Conservation (phyloP, 73 alveolate genomes). For the Paramecium primaurelia region DNA sequence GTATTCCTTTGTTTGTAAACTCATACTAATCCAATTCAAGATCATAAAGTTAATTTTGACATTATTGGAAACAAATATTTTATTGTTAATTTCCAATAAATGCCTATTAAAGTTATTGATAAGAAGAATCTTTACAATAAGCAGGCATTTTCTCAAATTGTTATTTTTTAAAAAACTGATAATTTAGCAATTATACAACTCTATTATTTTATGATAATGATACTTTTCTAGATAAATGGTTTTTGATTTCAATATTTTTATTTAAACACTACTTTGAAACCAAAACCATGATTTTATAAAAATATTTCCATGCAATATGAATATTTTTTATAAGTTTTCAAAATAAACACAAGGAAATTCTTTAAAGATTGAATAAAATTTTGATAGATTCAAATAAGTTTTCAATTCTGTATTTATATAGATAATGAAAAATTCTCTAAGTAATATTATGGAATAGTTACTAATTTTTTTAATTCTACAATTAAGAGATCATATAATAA, state of each 20-base stretch:
- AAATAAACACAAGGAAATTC: neutral
- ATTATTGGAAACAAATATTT: neutral
- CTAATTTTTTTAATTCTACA: constrained; percentile 4
- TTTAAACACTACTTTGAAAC: constrained; percentile 24
- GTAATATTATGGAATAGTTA: neutral
- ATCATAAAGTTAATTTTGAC: neutral
- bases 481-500: neutral
- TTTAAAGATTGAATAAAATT: neutral
- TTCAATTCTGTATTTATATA: neutral
- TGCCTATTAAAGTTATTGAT: neutral
- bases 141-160: neutral
- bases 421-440: neutral
- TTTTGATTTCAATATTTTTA: neutral
- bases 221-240: constrained; percentile 9
- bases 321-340: neutral
- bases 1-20: neutral
- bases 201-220: neutral
- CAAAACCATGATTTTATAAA: constrained; percentile 46
- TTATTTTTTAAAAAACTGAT: neutral
- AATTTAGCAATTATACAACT: neutral
- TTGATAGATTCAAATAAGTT: neutral
- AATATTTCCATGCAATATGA: constrained; percentile 20
- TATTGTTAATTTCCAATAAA: neutral
- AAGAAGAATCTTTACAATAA: constrained; percentile 1
- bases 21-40: constrained; percentile 19